Evolutionary conservation across 2,329 filamentous ascomycete genomes (phyloP), one percentile per base, ranked within the genome.

Genomic region (Helotiales sp.): DNA sequence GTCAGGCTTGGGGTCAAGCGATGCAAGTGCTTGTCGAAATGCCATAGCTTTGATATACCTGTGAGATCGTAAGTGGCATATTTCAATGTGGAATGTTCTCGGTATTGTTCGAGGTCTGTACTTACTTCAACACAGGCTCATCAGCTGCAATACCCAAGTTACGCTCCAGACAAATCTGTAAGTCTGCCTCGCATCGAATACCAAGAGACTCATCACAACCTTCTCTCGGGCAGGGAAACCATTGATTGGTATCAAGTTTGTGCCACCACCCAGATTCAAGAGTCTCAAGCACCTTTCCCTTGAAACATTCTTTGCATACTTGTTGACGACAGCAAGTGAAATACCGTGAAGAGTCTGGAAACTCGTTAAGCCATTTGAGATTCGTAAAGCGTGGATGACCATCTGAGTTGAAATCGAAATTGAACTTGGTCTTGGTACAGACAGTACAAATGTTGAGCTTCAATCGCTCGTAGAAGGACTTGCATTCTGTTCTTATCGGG

Each of bases 111-210:
- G n/a, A n/a, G n/a, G n/a, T n/a, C n/a, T n/a, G n/a, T 31, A 38
- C 53, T 53, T 31, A 59, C 53, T 36, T 59, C 29, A 56, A 50
- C 1, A 56, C 53, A 27, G 49, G 19, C 5, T 59, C 25, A 24
- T 50, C 53, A n/a, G 42, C 48, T 22, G 34, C 40, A 9, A 12
- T 53, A 4, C 33, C 49, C 7, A 49, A 49, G 19, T 27, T 44
- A 29, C 42, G 50, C 31, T 55, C 49, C n/a, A 59, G 31, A 53
- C 57, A 59, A 17, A 53, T 59, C 31, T 56, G 27, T n/a, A 59
- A 40, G 44, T 56, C 57, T 27, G 57, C 53, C 30, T 59, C 57
- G 15, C 53, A 56, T n/a, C 57, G 40, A 30, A 59, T 59, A 10
- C 49, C 53, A n/a, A 59, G 42, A 19, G 34, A 25, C n/a, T 55